Percentiles rank a stretch among this genome's conserved stretches.
phyloP scores from a whole-genome alignment of 1,284 basidiomycete genomes.

The Cryptococcus sp. region DNA sequence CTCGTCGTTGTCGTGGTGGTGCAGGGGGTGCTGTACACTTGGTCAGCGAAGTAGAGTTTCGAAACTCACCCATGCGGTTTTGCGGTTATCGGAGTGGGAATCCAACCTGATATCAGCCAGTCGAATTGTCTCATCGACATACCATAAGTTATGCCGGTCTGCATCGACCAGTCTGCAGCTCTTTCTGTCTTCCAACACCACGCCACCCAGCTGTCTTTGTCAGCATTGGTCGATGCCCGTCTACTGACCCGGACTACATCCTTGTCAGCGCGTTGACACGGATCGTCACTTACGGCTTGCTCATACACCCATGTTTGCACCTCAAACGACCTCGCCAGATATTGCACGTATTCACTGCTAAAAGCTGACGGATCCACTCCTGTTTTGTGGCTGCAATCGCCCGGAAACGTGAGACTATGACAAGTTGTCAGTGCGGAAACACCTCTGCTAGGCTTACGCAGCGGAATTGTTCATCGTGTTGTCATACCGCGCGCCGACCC shows the following conservation, averaged over 20 bases:
- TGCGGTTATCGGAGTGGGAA: conserved; percentile 39
- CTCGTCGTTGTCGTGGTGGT: conserved; percentile 2
- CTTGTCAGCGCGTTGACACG: not conserved
- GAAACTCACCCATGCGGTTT: conserved; percentile 41
- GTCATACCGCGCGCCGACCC: conserved; percentile 72
- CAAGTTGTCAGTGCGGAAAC: not conserved
- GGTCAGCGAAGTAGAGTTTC: not conserved
- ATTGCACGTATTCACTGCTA: conserved; percentile 72
- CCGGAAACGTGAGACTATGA: conserved; percentile 49
- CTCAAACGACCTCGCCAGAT: conserved; percentile 78
- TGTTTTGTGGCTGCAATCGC: conserved; percentile 70
- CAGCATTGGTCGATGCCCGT: not conserved
- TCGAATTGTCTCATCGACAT: conserved; percentile 3
- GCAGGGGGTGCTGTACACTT: conserved; percentile 9
- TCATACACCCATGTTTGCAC: conserved; percentile 64
- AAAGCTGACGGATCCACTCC: conserved; percentile 67
- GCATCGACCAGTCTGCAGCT: conserved; percentile 67
- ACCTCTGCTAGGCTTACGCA: conserved; percentile 19
- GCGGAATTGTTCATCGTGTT: conserved; percentile 56
- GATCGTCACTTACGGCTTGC: conserved; percentile 32
- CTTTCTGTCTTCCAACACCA: conserved; percentile 51
- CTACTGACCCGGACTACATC: not conserved
- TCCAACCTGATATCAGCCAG: conserved; percentile 32
- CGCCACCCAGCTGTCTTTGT: conserved; percentile 33
- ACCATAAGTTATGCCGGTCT: conserved; percentile 44